Evolutionary conservation across 2,329 filamentous ascomycete species (phyloP), one percentile per base, ranked within the genome.

Genomic region (Xylaria hypoxylon): DNA sequence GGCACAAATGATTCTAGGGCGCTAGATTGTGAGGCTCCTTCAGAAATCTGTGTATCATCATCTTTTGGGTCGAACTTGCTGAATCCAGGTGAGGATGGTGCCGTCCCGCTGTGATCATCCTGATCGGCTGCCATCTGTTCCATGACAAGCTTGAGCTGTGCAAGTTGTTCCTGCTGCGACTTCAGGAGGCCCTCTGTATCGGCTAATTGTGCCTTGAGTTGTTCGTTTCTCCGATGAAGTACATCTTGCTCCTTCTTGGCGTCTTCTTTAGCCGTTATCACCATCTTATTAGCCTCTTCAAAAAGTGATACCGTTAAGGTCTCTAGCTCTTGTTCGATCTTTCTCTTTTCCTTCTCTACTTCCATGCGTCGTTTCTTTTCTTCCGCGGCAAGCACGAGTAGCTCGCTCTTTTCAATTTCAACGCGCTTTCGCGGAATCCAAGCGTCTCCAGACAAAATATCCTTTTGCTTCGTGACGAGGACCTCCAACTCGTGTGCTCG

Each of bases 281-380:
- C 96, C 95, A 99, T 98, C 85, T 92, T 94, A 81, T 99, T 98
- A 56, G 96, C 96, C 83, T 99, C 95, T 77, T 98, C 94, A 70
- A 99, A 99, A n/a, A 99, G 85, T 31, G 93, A 94, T 1, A 93
- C 90, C 0, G 96, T 98, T 70, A 99, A 80, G 59, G 89, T 92
- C 80, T 98, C 96, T 51, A 99, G 82, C 79, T 99, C 96, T 72
- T 92, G 90, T 78, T 99, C 96, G 33, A 97, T 97, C 69, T 90
- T 90, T 79, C 91, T 92, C 83, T 96, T 97, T 62, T 93, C 92
- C 77, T 88, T 89, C 75, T 94, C 91, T 11, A 87, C 87, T 51
- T 89, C 86, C 7, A 83, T 78, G n/a, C 90, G 87, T 70, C 87
- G 84, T 55, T 82, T 85, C 73, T 84, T 89, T 78, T 95, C 92